Percentiles rank a stretch among this genome's conserved stretches.
phyloP scores from a whole-genome alignment of 2,329 filamentous ascomycete species.

The Fusarium pseudocircinatum region DNA sequence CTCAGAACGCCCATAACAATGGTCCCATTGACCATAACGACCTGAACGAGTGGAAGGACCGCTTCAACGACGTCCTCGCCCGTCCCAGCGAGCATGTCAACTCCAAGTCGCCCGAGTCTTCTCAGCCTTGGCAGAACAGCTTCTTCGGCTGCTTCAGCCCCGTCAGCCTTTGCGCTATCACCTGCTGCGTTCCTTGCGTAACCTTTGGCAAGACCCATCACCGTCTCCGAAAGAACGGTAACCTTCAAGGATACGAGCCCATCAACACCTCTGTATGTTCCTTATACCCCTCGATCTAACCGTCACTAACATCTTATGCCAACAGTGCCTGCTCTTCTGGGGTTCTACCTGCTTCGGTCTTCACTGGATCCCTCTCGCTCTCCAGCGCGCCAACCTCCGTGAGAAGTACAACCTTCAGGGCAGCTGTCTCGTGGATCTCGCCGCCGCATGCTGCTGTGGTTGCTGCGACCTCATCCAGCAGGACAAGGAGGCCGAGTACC shows the following conservation, averaged over 20 bases:
- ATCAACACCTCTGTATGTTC: constrained; percentile 55
- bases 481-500: constrained; percentile 57
- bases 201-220: constrained; percentile 61
- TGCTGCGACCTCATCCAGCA: constrained; percentile 57
- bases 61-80: constrained; percentile 56
- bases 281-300: fast-evolving
- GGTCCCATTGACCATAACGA: constrained; percentile 55
- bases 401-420: constrained; percentile 58
- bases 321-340: constrained; percentile 56
- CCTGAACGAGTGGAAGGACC: constrained; percentile 55
- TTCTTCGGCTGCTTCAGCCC: constrained; percentile 59
- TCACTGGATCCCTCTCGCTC: constrained; percentile 54
- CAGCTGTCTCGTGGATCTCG: constrained; percentile 54
- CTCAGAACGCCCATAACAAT: constrained; percentile 36
- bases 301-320: background rate
- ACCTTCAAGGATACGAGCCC: constrained; percentile 56
- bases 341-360: constrained; percentile 53
- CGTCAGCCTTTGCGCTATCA: constrained; percentile 56
- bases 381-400: constrained; percentile 58
- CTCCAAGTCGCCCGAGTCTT: constrained; percentile 50
- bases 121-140: constrained; percentile 52
- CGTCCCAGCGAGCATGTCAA: constrained; percentile 55
- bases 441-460: constrained; percentile 56
- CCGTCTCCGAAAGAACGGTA: constrained; percentile 52
- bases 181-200: constrained; percentile 58